Conservation (phyloP, 495 filamentous ascomycete species). For the Podospora tetraspora region DNA sequence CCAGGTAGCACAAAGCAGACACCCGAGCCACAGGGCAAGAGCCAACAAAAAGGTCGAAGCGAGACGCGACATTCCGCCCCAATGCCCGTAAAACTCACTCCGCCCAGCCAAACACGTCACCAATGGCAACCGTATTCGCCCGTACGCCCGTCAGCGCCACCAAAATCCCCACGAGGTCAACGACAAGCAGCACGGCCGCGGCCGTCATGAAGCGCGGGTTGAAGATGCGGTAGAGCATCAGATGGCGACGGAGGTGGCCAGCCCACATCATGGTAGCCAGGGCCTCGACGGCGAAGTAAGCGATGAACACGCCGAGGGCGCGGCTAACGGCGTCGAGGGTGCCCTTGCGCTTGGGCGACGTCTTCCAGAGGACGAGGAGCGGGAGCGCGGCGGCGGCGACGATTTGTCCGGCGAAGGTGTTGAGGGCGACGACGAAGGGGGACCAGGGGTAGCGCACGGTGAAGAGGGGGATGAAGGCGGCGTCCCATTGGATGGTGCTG, state of each 20-base stretch:
- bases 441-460: constrained; percentile 85
- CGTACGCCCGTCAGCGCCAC: constrained; percentile 66
- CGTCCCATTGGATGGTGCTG: constrained; percentile 89
- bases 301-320: constrained; percentile 64
- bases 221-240: constrained; percentile 98
- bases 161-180: constrained; percentile 67
- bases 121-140: constrained; percentile 68
- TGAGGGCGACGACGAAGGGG: constrained; percentile 73
- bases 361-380: constrained; percentile 81
- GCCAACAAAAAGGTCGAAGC: no score
- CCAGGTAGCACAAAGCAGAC: no score
- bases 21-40: no score
- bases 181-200: constrained; percentile 61
- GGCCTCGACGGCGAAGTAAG: constrained; percentile 75
- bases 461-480: constrained; percentile 85
- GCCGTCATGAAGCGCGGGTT: constrained; percentile 84
- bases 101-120: constrained; percentile 82
- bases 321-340: constrained; percentile 64
- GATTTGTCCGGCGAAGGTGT: constrained; percentile 86
- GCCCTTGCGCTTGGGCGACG: constrained; percentile 49
- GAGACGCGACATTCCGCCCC: no score
- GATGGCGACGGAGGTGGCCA: constrained; percentile 75
- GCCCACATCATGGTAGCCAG: constrained; percentile 85
- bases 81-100: constrained; percentile 23
- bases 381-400: constrained; percentile 73